phyloP scores from a whole-genome alignment of 805 yeast species.

The Wickerhamomyces bisporus region DNA sequence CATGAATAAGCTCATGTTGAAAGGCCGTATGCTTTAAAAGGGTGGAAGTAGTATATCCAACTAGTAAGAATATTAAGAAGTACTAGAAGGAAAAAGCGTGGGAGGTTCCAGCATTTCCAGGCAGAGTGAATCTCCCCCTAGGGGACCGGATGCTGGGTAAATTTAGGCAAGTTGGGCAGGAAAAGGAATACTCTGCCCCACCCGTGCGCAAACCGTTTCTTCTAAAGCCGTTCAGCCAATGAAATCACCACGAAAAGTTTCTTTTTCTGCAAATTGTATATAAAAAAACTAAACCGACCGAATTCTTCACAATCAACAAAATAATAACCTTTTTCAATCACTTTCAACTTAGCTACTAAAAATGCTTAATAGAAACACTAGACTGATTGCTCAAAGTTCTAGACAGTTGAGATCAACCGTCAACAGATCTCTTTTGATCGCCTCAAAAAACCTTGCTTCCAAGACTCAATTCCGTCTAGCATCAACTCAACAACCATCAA shows the following conservation, averaged over 20 bases:
- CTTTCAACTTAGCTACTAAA: no score
- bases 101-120: no score
- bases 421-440: conserved; percentile 1
- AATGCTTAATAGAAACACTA: conserved; percentile 2
- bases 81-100: no score
- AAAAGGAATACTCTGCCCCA: not conserved
- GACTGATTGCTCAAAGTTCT: not conserved
- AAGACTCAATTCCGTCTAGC: not conserved
- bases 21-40: no score
- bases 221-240: not conserved
- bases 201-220: not conserved
- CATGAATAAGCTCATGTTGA: no score
- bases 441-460: not conserved
- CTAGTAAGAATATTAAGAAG: no score
- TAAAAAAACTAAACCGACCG: not conserved
- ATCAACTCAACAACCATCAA: conserved; percentile 1
- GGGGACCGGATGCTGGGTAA: no score
- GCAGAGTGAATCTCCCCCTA: no score
- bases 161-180: no score
- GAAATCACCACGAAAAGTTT: not conserved
- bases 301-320: not conserved
- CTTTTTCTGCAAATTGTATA: not conserved
- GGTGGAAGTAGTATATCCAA: no score
- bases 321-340: not conserved
- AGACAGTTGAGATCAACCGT: not conserved